Evolutionary conservation across 2,329 filamentous ascomycete genomes (phyloP).

Genomic region (Aureobasidium subglaciale): DNA sequence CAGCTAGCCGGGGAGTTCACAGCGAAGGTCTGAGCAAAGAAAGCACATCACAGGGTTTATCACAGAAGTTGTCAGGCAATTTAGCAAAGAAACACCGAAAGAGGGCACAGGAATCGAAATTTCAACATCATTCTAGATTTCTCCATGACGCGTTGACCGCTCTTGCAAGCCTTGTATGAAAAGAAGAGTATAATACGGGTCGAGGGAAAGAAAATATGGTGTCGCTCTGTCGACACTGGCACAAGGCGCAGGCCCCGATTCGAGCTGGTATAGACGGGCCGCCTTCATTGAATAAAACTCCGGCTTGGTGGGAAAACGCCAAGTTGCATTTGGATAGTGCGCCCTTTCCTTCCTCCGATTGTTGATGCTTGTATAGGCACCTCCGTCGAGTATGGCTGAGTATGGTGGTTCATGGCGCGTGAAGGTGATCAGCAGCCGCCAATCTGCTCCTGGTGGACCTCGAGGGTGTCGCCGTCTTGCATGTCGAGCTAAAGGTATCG

Average conservation of each 20-base stretch:
- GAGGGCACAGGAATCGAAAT: not conserved
- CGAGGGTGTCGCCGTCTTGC: conserved; percentile 89
- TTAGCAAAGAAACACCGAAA: not conserved
- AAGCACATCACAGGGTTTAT: not conserved
- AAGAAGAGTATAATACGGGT: not conserved
- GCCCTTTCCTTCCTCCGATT: not conserved
- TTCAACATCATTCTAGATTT: not conserved
- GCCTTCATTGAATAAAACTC: not conserved
- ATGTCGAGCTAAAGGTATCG: conserved; percentile 69
- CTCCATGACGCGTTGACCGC: not conserved
- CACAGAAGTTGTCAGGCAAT: too few species aligned
- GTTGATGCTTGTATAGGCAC: not conserved
- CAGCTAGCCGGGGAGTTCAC: too few species aligned
- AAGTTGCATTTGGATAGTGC: not conserved
- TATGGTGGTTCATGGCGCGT: not conserved
- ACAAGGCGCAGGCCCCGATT: not conserved
- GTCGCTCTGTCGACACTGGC: not conserved
- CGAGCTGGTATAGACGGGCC: not conserved
- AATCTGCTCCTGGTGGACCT: conserved; percentile 97
- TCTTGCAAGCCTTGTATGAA: not conserved
- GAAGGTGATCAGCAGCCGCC: conserved; percentile 50
- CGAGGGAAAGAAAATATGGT: not conserved
- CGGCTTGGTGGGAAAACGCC: conserved; percentile 3
- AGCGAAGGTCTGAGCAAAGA: not conserved
- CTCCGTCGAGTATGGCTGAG: not conserved